Conservation (phyloP, 805 yeast species). For the Pichia gijzeniarum region DNA sequence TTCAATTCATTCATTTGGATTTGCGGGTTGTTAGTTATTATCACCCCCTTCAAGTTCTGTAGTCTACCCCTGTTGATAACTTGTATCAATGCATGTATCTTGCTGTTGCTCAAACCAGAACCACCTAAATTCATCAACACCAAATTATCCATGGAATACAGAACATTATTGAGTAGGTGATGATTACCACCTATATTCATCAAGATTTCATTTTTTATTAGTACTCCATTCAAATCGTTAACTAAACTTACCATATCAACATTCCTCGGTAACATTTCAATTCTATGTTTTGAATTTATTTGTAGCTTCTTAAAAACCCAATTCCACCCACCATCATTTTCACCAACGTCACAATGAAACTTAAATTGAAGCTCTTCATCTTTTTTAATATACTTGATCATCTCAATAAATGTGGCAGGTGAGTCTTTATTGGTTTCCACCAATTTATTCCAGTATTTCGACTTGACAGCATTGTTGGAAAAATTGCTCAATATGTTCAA, state of each 20-base stretch:
- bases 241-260: constrained; percentile 7
- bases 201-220: background rate
- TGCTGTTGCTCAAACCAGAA: background rate
- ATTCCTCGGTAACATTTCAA: constrained; percentile 13
- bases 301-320: constrained; percentile 12
- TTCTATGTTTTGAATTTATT: constrained; percentile 5
- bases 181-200: constrained; percentile 6
- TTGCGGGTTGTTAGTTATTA: constrained; percentile 7
- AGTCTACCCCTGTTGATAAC: constrained; percentile 11
- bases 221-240: constrained; percentile 6
- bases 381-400: background rate
- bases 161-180: constrained; percentile 5
- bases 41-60: constrained; percentile 4
- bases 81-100: constrained; percentile 8
- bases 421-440: constrained; percentile 3
- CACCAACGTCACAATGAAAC: background rate
- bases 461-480: background rate
- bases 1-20: constrained; percentile 8
- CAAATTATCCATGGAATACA: constrained; percentile 8
- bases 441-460: constrained; percentile 7
- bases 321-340: background rate
- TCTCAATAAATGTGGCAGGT: constrained; percentile 6
- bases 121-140: constrained; percentile 10
- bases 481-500: constrained; percentile 1
- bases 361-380: background rate